These are phyloP conservation scores for Talaromyces nanjingensis DNA, from an alignment of 495 filamentous ascomycete genomes.

Conservation along the genomic window DNA sequence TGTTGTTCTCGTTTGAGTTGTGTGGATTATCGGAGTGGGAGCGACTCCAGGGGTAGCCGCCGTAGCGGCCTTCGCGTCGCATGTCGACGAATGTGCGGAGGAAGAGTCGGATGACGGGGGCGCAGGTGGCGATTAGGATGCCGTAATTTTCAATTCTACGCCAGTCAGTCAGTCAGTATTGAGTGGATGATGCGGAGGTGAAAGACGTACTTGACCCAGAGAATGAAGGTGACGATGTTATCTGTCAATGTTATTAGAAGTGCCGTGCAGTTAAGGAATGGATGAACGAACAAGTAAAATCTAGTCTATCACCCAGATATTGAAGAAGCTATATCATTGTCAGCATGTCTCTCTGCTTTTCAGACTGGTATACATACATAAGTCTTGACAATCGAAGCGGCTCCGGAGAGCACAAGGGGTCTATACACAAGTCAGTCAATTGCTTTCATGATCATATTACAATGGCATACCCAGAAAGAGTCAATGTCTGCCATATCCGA, in stretches of 20 bases:
- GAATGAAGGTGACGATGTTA: conserved; percentile 29
- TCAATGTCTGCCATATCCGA: conserved; percentile 30
- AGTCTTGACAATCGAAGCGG: conserved; percentile 31
- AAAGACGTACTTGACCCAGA: conserved; percentile 29
- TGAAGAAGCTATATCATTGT: conserved; percentile 21
- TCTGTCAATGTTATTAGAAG: conserved; percentile 6
- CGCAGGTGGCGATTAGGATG: conserved; percentile 27
- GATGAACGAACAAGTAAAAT: conserved; percentile 21
- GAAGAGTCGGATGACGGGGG: conserved; percentile 26
- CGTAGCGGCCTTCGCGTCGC: conserved; percentile 14
- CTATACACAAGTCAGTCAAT: conserved; percentile 8
- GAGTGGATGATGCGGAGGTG: background rate
- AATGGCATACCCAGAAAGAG: conserved; percentile 13
- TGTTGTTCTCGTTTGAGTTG: conserved; percentile 7
- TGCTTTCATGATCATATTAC: no score
- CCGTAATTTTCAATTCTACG: conserved; percentile 32
- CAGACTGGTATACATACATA: conserved; percentile 19
- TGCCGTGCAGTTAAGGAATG: background rate
- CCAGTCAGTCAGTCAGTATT: background rate
- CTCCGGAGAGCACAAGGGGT: conserved; percentile 25
- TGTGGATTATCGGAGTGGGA: conserved; percentile 15
- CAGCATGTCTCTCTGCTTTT: background rate
- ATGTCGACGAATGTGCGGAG: conserved; percentile 22
- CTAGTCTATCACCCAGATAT: conserved; percentile 20
- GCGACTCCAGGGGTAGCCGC: conserved; percentile 22